Conservation (phyloP, 306 rosid species). For the Vicia sativa region DNA sequence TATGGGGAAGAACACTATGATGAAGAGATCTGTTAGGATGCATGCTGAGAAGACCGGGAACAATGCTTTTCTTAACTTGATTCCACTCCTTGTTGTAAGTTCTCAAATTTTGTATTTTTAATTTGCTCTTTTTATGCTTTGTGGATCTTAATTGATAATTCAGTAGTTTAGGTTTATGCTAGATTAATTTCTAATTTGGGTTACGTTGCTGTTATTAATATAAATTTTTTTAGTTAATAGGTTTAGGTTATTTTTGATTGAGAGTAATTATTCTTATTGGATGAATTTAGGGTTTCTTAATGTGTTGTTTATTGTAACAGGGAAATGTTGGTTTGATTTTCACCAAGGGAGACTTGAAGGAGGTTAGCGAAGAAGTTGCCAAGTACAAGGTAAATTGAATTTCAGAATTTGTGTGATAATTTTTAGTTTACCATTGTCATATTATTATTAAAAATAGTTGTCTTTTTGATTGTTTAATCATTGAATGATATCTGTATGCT, state of each 20-base stretch:
- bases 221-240: background rate
- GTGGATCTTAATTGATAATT: background rate
- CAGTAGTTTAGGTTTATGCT: background rate
- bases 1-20: slow-evolving; percentile 99
- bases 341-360: slow-evolving; percentile 94
- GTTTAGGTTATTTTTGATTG: background rate
- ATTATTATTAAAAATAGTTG: too few relatives aligned
- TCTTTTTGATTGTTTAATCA: too few relatives aligned
- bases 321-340: slow-evolving; percentile 91
- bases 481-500: too few relatives aligned
- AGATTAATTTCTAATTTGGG: background rate
- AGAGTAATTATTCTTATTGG: background rate
- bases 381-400: slow-evolving; percentile 73
- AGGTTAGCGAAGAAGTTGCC: slow-evolving; percentile 90
- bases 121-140: background rate
- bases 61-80: slow-evolving; percentile 59
- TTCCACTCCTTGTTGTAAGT: slow-evolving; percentile 81
- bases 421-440: too few relatives aligned
- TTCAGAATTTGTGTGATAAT: too few relatives aligned
- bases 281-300: background rate
- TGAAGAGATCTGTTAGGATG: slow-evolving; percentile 76
- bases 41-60: slow-evolving; percentile 81
- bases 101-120: background rate
- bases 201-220: too few relatives aligned
- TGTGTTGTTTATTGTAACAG: slow-evolving; percentile 29